These are phyloP conservation scores for Lolium perenne DNA, from an alignment of 176 grass and related monocot species.

Conservation along the genomic window DNA sequence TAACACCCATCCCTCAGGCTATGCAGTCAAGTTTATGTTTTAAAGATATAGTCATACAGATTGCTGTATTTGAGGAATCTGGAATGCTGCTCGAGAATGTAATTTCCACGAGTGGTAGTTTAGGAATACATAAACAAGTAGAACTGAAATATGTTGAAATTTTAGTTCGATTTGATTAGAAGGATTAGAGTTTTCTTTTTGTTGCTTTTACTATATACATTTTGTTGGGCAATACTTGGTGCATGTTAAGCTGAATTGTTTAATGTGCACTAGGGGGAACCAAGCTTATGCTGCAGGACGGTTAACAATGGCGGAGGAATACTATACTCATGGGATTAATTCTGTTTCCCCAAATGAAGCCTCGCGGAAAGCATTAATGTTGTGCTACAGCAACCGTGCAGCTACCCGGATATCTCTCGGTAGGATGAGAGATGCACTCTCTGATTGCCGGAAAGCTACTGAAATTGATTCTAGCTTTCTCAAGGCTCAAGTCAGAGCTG, in stretches of 20 bases:
- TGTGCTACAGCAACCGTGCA: slow-evolving; percentile 95
- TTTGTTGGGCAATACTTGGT: slow-evolving; percentile 34
- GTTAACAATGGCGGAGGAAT: slow-evolving; percentile 77
- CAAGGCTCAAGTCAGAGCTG: slow-evolving; percentile 79
- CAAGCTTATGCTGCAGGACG: slow-evolving; percentile 78
- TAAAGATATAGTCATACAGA: neutral
- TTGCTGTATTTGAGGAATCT: slow-evolving; percentile 8
- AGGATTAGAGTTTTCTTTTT: slow-evolving; percentile 25
- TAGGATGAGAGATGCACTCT: slow-evolving; percentile 85
- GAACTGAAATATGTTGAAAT: slow-evolving; percentile 27
- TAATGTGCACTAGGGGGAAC: slow-evolving; percentile 70
- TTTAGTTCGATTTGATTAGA: slow-evolving; percentile 2
- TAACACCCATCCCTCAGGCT: neutral
- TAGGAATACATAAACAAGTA: slow-evolving; percentile 21
- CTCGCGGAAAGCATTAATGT: slow-evolving; percentile 63
- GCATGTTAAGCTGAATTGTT: slow-evolving; percentile 36
- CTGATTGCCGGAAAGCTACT: slow-evolving; percentile 69
- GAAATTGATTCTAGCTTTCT: slow-evolving; percentile 78
- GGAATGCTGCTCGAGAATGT: slow-evolving; percentile 17
- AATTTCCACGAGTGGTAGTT: slow-evolving; percentile 16
- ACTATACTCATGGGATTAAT: slow-evolving; percentile 79
- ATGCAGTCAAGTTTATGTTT: slow-evolving; percentile 34
- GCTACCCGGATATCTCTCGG: slow-evolving; percentile 91
- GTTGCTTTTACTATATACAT: slow-evolving; percentile 25
- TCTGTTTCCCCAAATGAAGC: slow-evolving; percentile 59